Evolutionary conservation across 2,329 filamentous ascomycete genomes (phyloP).

Genomic region (Eurotiales sp.): DNA sequence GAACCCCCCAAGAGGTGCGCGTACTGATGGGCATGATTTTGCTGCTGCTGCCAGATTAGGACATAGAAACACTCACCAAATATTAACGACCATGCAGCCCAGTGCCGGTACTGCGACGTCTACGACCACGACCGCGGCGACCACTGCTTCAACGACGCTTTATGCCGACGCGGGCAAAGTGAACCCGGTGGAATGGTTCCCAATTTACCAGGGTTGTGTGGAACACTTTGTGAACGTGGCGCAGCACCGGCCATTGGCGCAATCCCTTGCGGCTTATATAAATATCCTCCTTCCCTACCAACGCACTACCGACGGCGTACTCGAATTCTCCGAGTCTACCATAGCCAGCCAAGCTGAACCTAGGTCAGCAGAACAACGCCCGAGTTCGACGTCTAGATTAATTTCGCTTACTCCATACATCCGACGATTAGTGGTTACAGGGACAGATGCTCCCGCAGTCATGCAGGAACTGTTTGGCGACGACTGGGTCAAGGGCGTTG

Average conservation of each 20-base stretch:
- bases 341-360: conserved; percentile 22
- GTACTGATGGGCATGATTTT: background rate
- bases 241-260: conserved; percentile 73
- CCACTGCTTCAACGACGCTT: background rate
- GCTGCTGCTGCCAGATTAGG: background rate
- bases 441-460: conserved; percentile 78
- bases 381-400: background rate
- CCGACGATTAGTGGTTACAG: conserved; percentile 87
- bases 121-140: background rate
- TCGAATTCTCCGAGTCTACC: conserved; percentile 32
- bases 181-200: conserved; percentile 81
- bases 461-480: conserved; percentile 91
- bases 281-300: conserved; percentile 91
- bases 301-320: conserved; percentile 47
- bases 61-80: background rate
- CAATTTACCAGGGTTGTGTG: conserved; percentile 79
- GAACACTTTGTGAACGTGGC: conserved; percentile 85
- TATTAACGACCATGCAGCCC: conserved; percentile 3
- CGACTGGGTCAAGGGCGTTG: conserved; percentile 75
- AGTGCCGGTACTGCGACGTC: background rate
- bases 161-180: conserved; percentile 43
- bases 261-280: conserved; percentile 82
- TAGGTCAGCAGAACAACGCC: conserved; percentile 18
- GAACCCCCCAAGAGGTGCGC: background rate
- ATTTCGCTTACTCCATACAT: conserved; percentile 82